Conservation (phyloP, 1,284 basidiomycete species). For the Phylloporus sp. region DNA sequence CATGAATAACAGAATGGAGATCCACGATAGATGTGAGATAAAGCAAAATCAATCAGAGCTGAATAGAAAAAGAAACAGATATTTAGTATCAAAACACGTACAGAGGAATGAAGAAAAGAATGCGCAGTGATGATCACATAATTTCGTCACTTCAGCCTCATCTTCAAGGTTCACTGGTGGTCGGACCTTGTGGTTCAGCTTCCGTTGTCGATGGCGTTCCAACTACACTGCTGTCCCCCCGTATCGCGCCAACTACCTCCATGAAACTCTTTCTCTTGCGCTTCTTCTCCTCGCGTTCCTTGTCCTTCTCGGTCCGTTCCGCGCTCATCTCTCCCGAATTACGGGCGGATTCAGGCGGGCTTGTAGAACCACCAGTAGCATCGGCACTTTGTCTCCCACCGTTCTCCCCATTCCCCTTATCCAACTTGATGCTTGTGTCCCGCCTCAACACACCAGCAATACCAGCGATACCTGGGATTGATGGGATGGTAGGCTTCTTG, state of each 20-base stretch:
- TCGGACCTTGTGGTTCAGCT: slow-evolving; percentile 22
- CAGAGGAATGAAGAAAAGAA: slow-evolving; percentile 11
- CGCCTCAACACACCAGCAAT: slow-evolving; percentile 41
- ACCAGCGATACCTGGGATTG: slow-evolving; percentile 49
- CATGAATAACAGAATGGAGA: slow-evolving; percentile 23
- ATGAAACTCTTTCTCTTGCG: slow-evolving; percentile 54
- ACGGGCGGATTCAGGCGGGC: slow-evolving; percentile 42
- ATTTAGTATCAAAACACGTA: slow-evolving; percentile 8
- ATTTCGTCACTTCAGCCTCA: slow-evolving; percentile 5
- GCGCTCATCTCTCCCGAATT: slow-evolving; percentile 57
- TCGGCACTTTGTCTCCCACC: slow-evolving; percentile 31
- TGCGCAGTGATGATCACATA: slow-evolving; percentile 14
- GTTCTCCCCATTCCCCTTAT: slow-evolving; percentile 34
- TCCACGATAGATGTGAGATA: slow-evolving; percentile 22
- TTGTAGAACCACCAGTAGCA: slow-evolving; percentile 41
- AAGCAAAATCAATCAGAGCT: slow-evolving; percentile 18
- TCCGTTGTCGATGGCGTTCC: slow-evolving; percentile 26
- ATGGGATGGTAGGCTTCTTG: slow-evolving; percentile 60
- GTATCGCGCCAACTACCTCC: slow-evolving; percentile 36
- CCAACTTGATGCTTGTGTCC: slow-evolving; percentile 47
- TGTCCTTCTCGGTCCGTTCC: slow-evolving; percentile 58
- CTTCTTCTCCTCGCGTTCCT: slow-evolving; percentile 58
- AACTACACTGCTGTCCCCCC: slow-evolving; percentile 26
- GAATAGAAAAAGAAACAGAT: slow-evolving; percentile 8
- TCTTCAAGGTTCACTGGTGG: slow-evolving; percentile 28